Percentiles rank a stretch among this genome's conserved stretches.
Evolutionary conservation across 176 grass and related monocot genomes (phyloP).

Genomic region (Puccinellia tenuiflora): DNA sequence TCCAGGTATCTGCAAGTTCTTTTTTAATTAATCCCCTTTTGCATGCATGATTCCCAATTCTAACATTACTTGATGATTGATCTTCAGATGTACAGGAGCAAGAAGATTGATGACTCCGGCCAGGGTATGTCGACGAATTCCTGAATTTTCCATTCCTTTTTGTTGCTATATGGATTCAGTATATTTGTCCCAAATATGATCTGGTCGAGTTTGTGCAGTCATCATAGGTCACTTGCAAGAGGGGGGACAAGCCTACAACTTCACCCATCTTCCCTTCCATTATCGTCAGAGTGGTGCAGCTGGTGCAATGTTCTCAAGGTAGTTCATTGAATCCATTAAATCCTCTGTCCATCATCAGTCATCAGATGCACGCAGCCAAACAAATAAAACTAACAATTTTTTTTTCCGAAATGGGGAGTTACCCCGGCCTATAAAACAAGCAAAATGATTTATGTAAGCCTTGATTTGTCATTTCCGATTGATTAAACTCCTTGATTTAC

Average conservation of each 20-base stretch:
- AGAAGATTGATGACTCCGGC: conserved; percentile 57
- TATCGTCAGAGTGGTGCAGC: conserved; percentile 5
- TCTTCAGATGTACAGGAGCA: conserved; percentile 76
- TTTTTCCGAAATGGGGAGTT: no score
- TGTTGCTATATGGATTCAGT: background rate
- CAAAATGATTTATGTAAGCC: background rate
- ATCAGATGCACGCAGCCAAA: background rate
- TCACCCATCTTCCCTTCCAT: background rate
- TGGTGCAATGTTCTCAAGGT: conserved; percentile 31
- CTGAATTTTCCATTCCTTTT: background rate
- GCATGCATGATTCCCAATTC: no score
- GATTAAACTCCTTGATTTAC: background rate
- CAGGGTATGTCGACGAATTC: conserved; percentile 27
- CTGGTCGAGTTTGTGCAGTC: background rate
- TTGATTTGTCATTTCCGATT: background rate
- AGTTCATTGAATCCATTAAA: background rate
- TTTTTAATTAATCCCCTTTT: background rate
- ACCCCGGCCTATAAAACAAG: no score
- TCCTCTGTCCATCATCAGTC: background rate
- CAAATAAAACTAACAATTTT: no score
- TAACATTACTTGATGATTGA: background rate
- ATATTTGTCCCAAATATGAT: background rate
- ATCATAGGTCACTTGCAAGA: conserved; percentile 21
- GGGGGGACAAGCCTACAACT: background rate
- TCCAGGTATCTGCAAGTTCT: conserved; percentile 33